Percentiles rank a stretch among this genome's conserved stretches.
Evolutionary conservation across 2,329 filamentous ascomycete species (phyloP).

Genomic region (Microdochium nivale): DNA sequence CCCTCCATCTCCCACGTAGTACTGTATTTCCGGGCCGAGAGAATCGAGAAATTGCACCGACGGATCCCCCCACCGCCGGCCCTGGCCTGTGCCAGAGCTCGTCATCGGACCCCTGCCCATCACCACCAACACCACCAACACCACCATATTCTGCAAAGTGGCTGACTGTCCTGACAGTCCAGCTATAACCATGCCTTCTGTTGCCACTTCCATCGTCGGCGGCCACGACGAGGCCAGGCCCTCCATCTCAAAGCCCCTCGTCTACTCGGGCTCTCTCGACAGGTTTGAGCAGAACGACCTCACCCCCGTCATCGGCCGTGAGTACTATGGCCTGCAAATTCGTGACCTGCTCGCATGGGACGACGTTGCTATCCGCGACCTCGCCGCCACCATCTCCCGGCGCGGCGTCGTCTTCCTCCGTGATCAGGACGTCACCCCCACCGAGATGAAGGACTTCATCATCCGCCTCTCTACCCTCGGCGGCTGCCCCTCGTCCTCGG

Average conservation of each 20-base stretch:
- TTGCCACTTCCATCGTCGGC: slow-evolving; percentile 3
- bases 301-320: slow-evolving; percentile 23
- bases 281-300: slow-evolving; percentile 24
- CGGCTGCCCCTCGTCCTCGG: slow-evolving; percentile 37
- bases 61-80: neutral
- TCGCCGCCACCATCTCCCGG: slow-evolving; percentile 28
- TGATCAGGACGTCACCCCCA: slow-evolving; percentile 34
- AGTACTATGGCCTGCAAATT: slow-evolving; percentile 21
- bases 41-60: too few relatives aligned
- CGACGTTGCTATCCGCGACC: slow-evolving; percentile 23
- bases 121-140: neutral
- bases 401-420: slow-evolving; percentile 42
- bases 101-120: neutral
- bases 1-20: too few relatives aligned
- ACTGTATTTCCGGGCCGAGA: too few relatives aligned
- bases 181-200: slow-evolving; percentile 23
- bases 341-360: slow-evolving; percentile 17
- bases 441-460: slow-evolving; percentile 35
- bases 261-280: slow-evolving; percentile 31
- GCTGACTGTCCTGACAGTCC: neutral
- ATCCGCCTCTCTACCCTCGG: slow-evolving; percentile 32
- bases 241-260: slow-evolving; percentile 20
- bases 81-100: neutral
- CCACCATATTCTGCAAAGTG: neutral
- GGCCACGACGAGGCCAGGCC: neutral